Conservation (phyloP, 139 green algal genomes). For the Astrephomene gubernaculifera region DNA sequence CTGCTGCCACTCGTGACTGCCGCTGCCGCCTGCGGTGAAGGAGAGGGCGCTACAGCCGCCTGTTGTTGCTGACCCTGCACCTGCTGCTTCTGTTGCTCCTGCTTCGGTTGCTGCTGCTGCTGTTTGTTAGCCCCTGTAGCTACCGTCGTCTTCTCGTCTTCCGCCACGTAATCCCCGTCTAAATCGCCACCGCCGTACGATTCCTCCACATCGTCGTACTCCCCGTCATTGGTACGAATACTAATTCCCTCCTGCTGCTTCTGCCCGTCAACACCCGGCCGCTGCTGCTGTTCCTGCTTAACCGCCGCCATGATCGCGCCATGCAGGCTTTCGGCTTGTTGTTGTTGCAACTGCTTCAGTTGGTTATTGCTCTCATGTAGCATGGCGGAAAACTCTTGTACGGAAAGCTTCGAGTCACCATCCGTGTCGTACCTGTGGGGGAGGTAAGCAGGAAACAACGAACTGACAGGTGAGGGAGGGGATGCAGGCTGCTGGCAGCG, state of each 20-base stretch:
- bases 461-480: not conserved
- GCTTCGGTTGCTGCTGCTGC: not conserved
- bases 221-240: not conserved
- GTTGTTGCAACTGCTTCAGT: too few species aligned
- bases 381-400: constrained; percentile 43
- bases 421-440: constrained; percentile 48
- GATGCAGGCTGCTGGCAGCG: too few species aligned
- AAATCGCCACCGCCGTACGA: not conserved
- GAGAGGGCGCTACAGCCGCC: not conserved
- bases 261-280: not conserved
- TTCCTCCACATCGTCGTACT: constrained; percentile 4
- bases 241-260: not conserved
- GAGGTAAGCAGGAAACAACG: not conserved
- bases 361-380: not conserved
- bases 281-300: not conserved
- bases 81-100: not conserved
- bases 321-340: not conserved
- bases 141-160: not conserved
- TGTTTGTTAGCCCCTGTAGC: not conserved
- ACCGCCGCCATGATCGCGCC: not conserved
- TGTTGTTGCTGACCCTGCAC: not conserved
- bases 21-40: too few species aligned
- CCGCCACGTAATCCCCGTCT: not conserved
- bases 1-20: too few species aligned
- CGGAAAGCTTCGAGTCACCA: constrained; percentile 7